Evolutionary conservation across 139 green algal species (phyloP), one percentile per base, ranked within the genome.

Genomic region (Trebouxia sp.): DNA sequence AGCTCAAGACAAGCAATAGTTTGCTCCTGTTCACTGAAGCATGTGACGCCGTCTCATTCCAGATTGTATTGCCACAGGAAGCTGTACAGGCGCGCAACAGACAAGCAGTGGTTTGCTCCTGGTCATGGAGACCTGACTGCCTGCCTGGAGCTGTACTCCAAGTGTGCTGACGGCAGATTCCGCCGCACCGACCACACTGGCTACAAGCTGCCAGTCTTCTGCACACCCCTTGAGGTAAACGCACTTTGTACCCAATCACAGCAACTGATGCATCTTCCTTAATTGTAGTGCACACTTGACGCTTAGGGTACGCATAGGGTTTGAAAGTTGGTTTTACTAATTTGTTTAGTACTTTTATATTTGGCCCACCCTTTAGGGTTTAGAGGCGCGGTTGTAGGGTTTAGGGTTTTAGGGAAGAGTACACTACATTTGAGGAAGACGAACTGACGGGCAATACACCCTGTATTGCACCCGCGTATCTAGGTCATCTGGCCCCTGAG

Each of bases 161-260:
- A 89, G 12, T 91, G 84, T 78, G 74, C 32, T 41, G 91, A 94
- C 48, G 77, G 85, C 35, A 85, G 85, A 26, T 93, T 83, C 76
- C 89, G 92, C 77, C 70, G 66, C 1, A 32, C 90, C n/a, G 91
- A 94, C 79, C 45, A 76, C 30, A 91, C 83, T n/a, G 90, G 89
- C 38, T 81, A 88, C 58, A 89, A 28, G 72, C 45, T 66, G 72
- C 72, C 37, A 22, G 32, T 28, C 72, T 65, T 62, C 30, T 79
- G 47, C 28, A 62, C 72, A 6, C 47, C 45, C 8, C 28, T 62
- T 28, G 45, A 58, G 3, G 50, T 17, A 58, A 3, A 5, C 26
- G 50, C 1, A 3, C 5, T 5, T 3, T 58, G 50, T 22, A 28
- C 20, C 50, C 4, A 3, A 6, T 58, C 20, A 22, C 50, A 58